phyloP scores from a whole-genome alignment of 2,329 filamentous ascomycete genomes.

The Diaporthe citri region DNA sequence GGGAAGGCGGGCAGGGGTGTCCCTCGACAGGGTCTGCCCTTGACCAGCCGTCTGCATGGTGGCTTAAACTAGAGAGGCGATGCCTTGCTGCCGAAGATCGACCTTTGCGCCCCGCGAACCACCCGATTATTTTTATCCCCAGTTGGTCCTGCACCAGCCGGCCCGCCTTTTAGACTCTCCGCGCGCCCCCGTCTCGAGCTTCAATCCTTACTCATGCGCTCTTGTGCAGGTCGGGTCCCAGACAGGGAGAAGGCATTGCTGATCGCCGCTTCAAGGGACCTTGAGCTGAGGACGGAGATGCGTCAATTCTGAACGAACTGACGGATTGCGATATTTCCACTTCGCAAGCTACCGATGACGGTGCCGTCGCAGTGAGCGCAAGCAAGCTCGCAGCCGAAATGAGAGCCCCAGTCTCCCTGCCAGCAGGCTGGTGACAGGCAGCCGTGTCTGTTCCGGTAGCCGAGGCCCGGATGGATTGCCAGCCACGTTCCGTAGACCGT shows the following conservation, averaged over 20 bases:
- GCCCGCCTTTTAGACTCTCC: constrained; percentile 26
- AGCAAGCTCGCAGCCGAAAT: constrained; percentile 27
- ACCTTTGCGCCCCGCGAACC: constrained; percentile 33
- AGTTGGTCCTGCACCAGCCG: constrained; percentile 30
- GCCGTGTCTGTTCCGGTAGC: constrained; percentile 11
- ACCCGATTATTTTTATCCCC: constrained; percentile 40
- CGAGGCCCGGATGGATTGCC: constrained; percentile 9
- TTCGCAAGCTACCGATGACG: background rate
- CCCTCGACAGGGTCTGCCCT: constrained; percentile 1
- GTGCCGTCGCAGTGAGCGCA: background rate
- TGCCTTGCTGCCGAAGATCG: constrained; percentile 33
- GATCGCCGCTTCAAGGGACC: background rate
- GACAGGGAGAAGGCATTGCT: background rate
- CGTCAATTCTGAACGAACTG: background rate
- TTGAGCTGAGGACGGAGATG: background rate
- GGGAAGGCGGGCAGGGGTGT: constrained; percentile 13
- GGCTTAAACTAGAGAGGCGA: constrained; percentile 36
- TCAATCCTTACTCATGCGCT: constrained; percentile 18
- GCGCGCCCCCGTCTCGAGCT: constrained; percentile 25
- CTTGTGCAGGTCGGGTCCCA: background rate
- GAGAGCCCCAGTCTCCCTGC: constrained; percentile 7
- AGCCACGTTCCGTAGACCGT: constrained; percentile 17
- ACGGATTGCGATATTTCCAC: constrained; percentile 13
- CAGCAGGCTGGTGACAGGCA: constrained; percentile 24
- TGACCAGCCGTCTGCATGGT: constrained; percentile 28